Evolutionary conservation across 2,329 filamentous ascomycete species (phyloP).

Genomic region (Peltaster fructicola): DNA sequence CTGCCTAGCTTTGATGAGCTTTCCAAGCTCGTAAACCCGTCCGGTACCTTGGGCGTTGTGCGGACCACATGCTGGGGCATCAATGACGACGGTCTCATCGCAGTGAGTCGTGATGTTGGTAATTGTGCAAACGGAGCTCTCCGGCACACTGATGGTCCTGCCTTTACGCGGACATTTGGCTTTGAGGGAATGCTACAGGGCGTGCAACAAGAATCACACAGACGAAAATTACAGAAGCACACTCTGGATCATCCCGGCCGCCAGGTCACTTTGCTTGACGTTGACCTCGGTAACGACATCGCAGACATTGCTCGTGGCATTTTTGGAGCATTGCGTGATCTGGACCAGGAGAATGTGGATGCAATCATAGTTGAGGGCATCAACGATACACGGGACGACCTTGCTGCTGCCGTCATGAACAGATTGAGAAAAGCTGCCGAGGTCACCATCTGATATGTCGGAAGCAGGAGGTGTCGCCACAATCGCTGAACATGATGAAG

Average conservation of each 20-base stretch:
- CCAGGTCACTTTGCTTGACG: slow-evolving; percentile 39
- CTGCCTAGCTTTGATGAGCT: slow-evolving; percentile 16
- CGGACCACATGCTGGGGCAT: no score
- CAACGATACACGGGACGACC: slow-evolving; percentile 45
- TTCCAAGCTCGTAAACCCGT: slow-evolving; percentile 10
- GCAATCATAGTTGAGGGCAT: slow-evolving; percentile 86
- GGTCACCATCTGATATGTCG: slow-evolving; percentile 12
- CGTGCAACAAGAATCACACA: slow-evolving; percentile 6
- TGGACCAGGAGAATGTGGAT: slow-evolving; percentile 64
- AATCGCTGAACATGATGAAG: no score
- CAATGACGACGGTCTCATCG: no score
- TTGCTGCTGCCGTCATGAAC: slow-evolving; percentile 52
- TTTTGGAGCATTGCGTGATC: slow-evolving; percentile 70
- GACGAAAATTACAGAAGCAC: slow-evolving; percentile 2
- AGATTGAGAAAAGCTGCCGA: slow-evolving; percentile 31
- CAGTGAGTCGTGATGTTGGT: no score
- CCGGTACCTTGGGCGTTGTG: no score
- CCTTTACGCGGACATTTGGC: no score
- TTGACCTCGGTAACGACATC: slow-evolving; percentile 53
- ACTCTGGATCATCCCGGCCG: slow-evolving; percentile 1
- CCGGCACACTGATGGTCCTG: no score
- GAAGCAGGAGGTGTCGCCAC: slow-evolving; percentile 21
- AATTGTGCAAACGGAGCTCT: no score
- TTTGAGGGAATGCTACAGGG: slow-evolving; percentile 13
- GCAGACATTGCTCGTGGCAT: slow-evolving; percentile 67